A percentile compares a stretch with the other conserved stretches of the same genome.
These are phyloP conservation scores for Euphorbia tirucalli DNA, from an alignment of 345 rosid species.

Conservation along the genomic window DNA sequence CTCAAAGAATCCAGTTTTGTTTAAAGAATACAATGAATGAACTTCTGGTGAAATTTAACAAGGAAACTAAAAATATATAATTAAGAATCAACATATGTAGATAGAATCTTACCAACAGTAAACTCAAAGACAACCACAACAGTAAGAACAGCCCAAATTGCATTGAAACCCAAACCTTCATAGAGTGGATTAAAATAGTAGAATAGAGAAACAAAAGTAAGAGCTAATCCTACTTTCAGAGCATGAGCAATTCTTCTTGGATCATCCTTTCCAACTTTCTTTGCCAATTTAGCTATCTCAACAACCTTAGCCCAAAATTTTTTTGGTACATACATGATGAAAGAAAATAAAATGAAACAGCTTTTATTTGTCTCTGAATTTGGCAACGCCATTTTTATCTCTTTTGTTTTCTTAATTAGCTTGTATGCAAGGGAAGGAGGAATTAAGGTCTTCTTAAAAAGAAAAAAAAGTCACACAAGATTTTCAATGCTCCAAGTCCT, in stretches of 20 bases:
- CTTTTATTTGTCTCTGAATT: not conserved
- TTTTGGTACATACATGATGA: conserved; percentile 18
- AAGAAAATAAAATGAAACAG: too few relatives aligned
- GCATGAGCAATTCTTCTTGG: conserved; percentile 68
- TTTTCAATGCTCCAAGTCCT: not conserved
- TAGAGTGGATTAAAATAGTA: conserved; percentile 64
- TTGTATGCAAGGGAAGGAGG: not conserved
- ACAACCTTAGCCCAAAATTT: conserved; percentile 17
- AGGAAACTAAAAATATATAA: not conserved
- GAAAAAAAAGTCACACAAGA: not conserved
- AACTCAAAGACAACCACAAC: conserved; percentile 80
- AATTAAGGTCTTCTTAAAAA: too few relatives aligned
- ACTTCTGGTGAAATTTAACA: too few relatives aligned
- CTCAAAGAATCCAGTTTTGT: too few relatives aligned
- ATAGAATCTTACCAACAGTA: conserved; percentile 57
- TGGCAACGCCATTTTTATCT: conserved; percentile 23
- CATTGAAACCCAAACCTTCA: conserved; percentile 57
- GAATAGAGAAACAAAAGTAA: conserved; percentile 55
- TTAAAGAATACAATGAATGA: too few relatives aligned
- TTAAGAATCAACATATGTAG: not conserved
- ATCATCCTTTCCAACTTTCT: conserved; percentile 58
- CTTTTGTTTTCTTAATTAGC: not conserved
- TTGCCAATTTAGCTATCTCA: conserved; percentile 21
- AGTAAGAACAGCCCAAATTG: conserved; percentile 87
- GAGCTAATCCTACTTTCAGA: conserved; percentile 65